Percentiles rank a stretch among this genome's conserved stretches.
These are phyloP conservation scores for Penicillium sp. DNA, from an alignment of 2,329 filamentous ascomycete genomes.

Conservation along the genomic window DNA sequence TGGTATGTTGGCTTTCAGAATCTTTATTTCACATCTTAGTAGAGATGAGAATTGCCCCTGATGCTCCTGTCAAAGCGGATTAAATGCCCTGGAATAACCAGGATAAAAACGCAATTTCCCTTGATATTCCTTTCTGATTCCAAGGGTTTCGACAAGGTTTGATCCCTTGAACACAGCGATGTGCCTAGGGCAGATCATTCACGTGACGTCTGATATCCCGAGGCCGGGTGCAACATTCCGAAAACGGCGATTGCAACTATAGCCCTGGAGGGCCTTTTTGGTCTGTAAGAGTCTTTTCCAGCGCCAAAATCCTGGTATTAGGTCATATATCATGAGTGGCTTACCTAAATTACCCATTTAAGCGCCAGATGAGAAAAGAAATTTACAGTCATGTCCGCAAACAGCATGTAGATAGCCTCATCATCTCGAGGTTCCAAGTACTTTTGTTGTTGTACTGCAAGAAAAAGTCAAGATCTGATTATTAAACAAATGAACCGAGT, in stretches of 20 bases:
- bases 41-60: not conserved
- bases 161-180: not conserved
- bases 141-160: not conserved
- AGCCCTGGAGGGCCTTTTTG: not conserved
- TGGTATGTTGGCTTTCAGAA: not conserved
- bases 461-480: not conserved
- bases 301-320: not conserved
- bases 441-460: not conserved
- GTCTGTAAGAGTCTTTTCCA: not conserved
- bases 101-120: no score
- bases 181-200: slow-evolving; percentile 9
- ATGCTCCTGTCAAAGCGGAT: not conserved
- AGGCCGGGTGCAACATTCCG: slow-evolving; percentile 23
- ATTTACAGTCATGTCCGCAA: not conserved
- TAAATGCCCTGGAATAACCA: not conserved
- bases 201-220: slow-evolving; percentile 14
- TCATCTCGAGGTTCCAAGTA: not conserved
- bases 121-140: not conserved
- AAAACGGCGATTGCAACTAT: slow-evolving; percentile 19
- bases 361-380: not conserved
- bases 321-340: not conserved
- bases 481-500: not conserved
- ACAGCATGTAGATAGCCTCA: not conserved
- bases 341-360: not conserved
- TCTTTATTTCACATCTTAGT: not conserved